Percentiles rank a stretch among this genome's conserved stretches.
phyloP scores from a whole-genome alignment of 169 alveolate genomes.

The Plasmodium gaboni region DNA sequence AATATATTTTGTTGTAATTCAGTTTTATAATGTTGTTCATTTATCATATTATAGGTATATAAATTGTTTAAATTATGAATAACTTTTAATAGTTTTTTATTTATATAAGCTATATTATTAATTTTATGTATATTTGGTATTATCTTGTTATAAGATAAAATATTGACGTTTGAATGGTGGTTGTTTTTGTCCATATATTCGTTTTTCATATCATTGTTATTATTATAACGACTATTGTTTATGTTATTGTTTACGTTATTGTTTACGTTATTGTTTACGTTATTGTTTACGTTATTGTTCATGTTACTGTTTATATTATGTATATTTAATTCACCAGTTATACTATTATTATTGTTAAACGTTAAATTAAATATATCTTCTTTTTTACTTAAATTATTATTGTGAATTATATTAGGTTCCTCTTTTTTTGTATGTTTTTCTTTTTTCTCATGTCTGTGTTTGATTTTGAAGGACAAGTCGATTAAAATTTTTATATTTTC shows the following conservation, averaged over 20 bases:
- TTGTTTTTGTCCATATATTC: conserved; percentile 18
- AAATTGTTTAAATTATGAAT: conserved; percentile 53
- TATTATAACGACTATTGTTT: not conserved
- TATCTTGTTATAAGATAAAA: conserved; percentile 9
- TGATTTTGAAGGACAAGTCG: conserved; percentile 43
- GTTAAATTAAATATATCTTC: not conserved
- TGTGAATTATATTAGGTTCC: not conserved
- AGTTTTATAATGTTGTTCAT: conserved; percentile 12
- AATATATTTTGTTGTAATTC: conserved; percentile 56
- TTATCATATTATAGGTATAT: conserved; percentile 20
- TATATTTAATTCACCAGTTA: not conserved
- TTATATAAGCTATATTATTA: conserved; percentile 11
- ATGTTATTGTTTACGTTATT: conserved; percentile 5
- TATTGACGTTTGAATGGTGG: conserved; percentile 19
- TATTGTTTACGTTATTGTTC: not conserved
- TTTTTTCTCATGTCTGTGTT: conserved; percentile 36
- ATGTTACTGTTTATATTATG: not conserved
- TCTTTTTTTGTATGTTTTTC: conserved; percentile 27
- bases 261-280: not conserved
- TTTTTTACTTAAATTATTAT: not conserved
- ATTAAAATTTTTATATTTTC: conserved; percentile 63
- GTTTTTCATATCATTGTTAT: conserved; percentile 7
- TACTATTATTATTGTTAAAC: not conserved
- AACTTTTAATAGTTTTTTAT: conserved; percentile 40
- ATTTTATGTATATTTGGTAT: not conserved